Conservation (phyloP, 1,139 yeast species). For the Blastobotrys serpentis region DNA sequence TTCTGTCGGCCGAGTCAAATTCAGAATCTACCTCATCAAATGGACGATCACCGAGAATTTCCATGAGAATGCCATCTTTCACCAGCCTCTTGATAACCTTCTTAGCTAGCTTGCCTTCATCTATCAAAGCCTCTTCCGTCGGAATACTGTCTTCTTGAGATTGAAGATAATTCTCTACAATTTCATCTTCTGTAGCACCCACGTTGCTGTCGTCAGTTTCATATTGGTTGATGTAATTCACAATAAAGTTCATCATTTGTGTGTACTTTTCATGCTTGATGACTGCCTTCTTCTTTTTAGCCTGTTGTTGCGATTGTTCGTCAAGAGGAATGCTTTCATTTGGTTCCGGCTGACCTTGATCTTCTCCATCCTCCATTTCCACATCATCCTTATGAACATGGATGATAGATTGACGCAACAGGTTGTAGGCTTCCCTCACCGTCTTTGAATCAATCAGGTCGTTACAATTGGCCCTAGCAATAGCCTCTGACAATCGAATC, state of each 20-base stretch:
- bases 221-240: constrained; percentile 60
- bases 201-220: constrained; percentile 47
- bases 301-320: constrained; percentile 17
- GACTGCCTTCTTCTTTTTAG: constrained; percentile 43
- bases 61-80: constrained; percentile 82
- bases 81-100: constrained; percentile 84
- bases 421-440: constrained; percentile 91
- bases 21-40: constrained; percentile 31
- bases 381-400: constrained; percentile 94
- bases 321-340: constrained; percentile 8
- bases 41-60: constrained; percentile 61
- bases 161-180: constrained; percentile 78
- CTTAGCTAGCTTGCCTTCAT: constrained; percentile 67
- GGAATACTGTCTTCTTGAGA: constrained; percentile 71
- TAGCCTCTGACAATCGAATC: constrained; percentile 92
- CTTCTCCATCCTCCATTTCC: constrained; percentile 62
- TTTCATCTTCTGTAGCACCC: constrained; percentile 70
- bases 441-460: constrained; percentile 82
- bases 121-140: constrained; percentile 68
- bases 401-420: constrained; percentile 86
- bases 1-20: constrained; percentile 22
- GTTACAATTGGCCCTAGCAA: constrained; percentile 95
- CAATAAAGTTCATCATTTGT: constrained; percentile 76
- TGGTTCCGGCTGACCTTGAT: constrained; percentile 22
- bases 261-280: constrained; percentile 86